Conservation (phyloP, 2,329 filamentous ascomycete species). For the Botrytis paeoniae region DNA sequence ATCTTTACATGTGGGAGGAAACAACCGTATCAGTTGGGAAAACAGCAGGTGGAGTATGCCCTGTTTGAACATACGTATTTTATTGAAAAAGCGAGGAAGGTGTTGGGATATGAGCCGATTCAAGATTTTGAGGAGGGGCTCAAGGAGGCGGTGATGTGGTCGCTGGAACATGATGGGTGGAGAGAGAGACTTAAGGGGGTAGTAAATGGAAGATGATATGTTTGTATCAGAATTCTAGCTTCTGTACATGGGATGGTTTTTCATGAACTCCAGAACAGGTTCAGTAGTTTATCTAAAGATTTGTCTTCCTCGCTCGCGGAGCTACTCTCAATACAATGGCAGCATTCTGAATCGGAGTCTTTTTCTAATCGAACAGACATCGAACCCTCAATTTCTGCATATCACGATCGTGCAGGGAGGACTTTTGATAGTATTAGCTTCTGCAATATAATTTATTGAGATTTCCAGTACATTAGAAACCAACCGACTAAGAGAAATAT, state of each 20-base stretch:
- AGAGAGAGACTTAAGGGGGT: neutral
- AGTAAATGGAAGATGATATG: neutral
- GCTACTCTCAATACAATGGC: too few species aligned
- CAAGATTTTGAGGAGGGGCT: neutral
- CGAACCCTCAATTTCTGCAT: neutral
- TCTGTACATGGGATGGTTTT: neutral
- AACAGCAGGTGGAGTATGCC: slow-evolving; percentile 12
- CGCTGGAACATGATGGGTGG: slow-evolving; percentile 3
- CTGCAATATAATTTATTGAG: neutral
- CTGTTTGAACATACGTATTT: slow-evolving; percentile 8
- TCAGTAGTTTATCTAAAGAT: neutral
- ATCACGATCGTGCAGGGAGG: neutral
- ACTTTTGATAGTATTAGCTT: neutral
- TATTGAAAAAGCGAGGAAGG: neutral
- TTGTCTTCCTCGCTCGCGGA: too few species aligned
- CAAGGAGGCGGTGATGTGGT: neutral
- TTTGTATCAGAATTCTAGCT: neutral
- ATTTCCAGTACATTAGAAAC: neutral
- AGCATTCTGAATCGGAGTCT: neutral
- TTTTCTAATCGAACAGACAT: neutral
- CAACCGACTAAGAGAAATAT: neutral
- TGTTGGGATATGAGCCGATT: neutral
- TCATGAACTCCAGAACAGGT: neutral
- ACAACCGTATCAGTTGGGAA: slow-evolving; percentile 1
- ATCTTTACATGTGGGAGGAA: slow-evolving; percentile 5